These are phyloP conservation scores for Takakia lepidozioides DNA, from an alignment of 225 moss, liverwort and hornwort genomes.

Conservation along the genomic window DNA sequence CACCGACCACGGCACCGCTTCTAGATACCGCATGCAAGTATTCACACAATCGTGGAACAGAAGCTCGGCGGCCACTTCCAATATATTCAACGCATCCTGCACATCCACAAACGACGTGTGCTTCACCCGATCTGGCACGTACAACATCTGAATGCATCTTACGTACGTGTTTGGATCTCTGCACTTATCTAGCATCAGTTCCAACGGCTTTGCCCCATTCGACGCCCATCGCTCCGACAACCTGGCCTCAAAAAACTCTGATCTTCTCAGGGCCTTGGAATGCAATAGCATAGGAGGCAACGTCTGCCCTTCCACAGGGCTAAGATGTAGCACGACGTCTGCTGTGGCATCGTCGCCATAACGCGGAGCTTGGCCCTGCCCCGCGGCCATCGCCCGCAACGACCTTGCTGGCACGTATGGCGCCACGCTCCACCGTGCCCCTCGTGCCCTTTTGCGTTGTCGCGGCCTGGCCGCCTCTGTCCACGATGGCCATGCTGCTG, in stretches of 20 bases:
- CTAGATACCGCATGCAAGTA: conserved; percentile 86
- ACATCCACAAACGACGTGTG: conserved; percentile 72
- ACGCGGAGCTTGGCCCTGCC: conserved; percentile 48
- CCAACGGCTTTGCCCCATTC: conserved; percentile 19
- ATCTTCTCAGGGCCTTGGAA: conserved; percentile 57
- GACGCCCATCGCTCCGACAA: conserved; percentile 72
- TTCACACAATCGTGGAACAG: conserved; percentile 86
- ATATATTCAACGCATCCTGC: conserved; percentile 80
- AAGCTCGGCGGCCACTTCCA: conserved; percentile 83
- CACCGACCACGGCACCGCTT: conserved; percentile 74
- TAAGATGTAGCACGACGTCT: conserved; percentile 65
- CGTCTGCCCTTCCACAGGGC: conserved; percentile 20
- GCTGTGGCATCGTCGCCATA: conserved; percentile 70
- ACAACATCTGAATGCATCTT: conserved; percentile 77
- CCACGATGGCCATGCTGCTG: conserved; percentile 3
- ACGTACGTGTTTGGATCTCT: conserved; percentile 67
- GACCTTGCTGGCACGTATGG: conserved; percentile 44
- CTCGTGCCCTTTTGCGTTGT: conserved; percentile 23
- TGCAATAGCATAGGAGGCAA: conserved; percentile 60
- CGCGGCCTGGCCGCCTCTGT: conserved; percentile 8
- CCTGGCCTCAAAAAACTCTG: conserved; percentile 90
- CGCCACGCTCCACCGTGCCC: conserved; percentile 31
- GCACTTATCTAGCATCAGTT: conserved; percentile 79
- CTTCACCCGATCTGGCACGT: conserved; percentile 87
- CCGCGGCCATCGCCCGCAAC: conserved; percentile 53